Conservation (phyloP, 2,329 filamentous ascomycete species). For the Calonectria multiphialidica region DNA sequence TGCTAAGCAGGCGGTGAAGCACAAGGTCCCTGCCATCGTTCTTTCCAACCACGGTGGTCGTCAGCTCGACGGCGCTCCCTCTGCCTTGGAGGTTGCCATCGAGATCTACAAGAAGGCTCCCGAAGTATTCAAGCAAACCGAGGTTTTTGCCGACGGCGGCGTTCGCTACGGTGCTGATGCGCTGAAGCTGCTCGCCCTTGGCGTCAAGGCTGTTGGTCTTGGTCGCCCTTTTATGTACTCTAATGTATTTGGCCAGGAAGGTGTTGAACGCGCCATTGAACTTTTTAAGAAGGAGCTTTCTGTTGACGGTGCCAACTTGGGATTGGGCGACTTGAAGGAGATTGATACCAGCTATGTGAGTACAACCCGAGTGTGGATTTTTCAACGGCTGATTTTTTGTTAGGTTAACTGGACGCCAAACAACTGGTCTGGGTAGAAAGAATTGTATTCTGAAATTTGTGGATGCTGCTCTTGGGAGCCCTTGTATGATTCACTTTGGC, state of each 20-base stretch:
- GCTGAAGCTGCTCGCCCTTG: conserved; percentile 52
- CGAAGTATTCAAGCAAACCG: conserved; percentile 48
- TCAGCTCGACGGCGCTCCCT: conserved; percentile 51
- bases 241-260: conserved; percentile 42
- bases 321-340: conserved; percentile 47
- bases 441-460: background rate
- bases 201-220: conserved; percentile 56
- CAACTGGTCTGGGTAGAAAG: background rate
- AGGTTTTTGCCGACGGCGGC: conserved; percentile 53
- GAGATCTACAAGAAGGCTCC: conserved; percentile 50
- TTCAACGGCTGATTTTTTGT: background rate
- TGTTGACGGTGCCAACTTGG: conserved; percentile 54
- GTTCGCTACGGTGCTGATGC: conserved; percentile 53
- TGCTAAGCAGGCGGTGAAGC: conserved; percentile 43
- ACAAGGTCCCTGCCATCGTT: conserved; percentile 44
- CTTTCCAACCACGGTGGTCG: conserved; percentile 55
- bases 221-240: conserved; percentile 63
- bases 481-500: too few relatives aligned
- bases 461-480: too few relatives aligned
- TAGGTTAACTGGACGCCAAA: conserved; percentile 1
- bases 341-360: conserved; percentile 32
- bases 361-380: background rate
- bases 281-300: conserved; percentile 61
- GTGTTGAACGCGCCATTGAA: conserved; percentile 54
- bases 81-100: conserved; percentile 48